These are phyloP conservation scores for Hamamelis virginiana DNA, from an alignment of 164 flowering plant genomes.

Conservation along the genomic window DNA sequence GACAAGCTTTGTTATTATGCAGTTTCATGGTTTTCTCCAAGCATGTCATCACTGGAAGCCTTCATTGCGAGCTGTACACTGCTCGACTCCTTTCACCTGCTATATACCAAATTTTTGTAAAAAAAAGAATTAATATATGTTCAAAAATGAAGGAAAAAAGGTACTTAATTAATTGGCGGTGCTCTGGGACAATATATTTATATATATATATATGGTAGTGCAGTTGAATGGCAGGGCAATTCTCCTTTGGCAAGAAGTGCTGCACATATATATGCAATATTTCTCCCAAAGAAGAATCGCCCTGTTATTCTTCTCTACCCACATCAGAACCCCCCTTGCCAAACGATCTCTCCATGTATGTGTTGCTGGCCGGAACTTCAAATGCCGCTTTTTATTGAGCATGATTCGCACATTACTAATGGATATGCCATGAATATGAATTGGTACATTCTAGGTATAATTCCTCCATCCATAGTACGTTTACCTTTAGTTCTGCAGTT, in stretches of 20 bases:
- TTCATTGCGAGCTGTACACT: no score
- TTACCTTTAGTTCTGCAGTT: conserved; percentile 6
- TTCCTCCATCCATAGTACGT: conserved; percentile 2
- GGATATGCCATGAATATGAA: conserved; percentile 13
- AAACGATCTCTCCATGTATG: not conserved
- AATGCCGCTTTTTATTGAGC: conserved; percentile 8
- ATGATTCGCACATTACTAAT: not conserved
- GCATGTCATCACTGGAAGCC: no score
- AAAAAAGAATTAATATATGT: no score
- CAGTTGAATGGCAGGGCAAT: conserved; percentile 24
- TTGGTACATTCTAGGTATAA: conserved; percentile 12
- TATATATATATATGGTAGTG: no score
- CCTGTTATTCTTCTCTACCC: conserved; percentile 23
- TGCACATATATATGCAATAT: not conserved
- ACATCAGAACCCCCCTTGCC: not conserved
- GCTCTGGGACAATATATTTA: not conserved
- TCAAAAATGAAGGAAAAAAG: no score
- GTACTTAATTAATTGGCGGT: not conserved
- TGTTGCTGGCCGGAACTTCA: not conserved
- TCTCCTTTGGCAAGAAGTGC: conserved; percentile 28
- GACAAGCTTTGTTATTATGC: no score
- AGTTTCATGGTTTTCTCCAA: no score
- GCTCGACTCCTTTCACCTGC: no score
- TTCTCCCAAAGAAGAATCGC: conserved; percentile 31
- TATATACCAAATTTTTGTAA: no score